A percentile compares a stretch with the other conserved stretches of the same genome.
Conservation (phyloP, 1,139 yeast genomes). For the Candida labiduridarum region DNA sequence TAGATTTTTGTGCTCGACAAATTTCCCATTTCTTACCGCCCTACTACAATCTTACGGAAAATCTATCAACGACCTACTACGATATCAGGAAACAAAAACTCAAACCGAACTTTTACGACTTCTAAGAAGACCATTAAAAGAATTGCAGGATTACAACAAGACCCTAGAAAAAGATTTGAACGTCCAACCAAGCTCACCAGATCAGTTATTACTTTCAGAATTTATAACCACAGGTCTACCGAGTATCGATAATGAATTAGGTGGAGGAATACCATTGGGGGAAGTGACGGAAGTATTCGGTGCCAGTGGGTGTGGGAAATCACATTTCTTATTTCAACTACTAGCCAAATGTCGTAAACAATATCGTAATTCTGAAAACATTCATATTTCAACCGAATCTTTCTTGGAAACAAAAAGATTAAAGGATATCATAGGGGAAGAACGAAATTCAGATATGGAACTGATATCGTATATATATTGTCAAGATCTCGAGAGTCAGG, state of each 20-base stretch:
- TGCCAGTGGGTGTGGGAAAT: constrained; percentile 82
- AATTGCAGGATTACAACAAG: constrained; percentile 41
- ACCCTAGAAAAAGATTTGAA: constrained; percentile 10
- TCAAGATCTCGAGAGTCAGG: constrained; percentile 70
- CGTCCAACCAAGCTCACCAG: constrained; percentile 5
- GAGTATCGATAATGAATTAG: constrained; percentile 54
- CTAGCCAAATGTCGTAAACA: constrained; percentile 36
- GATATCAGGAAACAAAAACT: constrained; percentile 16
- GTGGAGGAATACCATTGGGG: constrained; percentile 72
- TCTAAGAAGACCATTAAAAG: constrained; percentile 50
- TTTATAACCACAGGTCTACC: constrained; percentile 62
- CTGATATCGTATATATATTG: constrained; percentile 65
- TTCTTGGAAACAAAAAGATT: constrained; percentile 68
- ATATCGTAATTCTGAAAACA: constrained; percentile 23
- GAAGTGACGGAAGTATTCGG: constrained; percentile 81
- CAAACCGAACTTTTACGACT: constrained; percentile 37
- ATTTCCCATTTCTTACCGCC: constrained; percentile 19
- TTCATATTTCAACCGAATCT: constrained; percentile 79
- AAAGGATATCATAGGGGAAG: constrained; percentile 25
- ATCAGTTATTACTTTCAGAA: constrained; percentile 13
- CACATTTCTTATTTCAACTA: constrained; percentile 72
- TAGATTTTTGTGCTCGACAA: constrained; percentile 15
- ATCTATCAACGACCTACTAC: constrained; percentile 26
- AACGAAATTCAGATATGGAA: constrained; percentile 27
- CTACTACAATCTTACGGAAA: constrained; percentile 24